Evolutionary conservation across 306 rosid genomes (phyloP).

Genomic region (Trifolium pratense): DNA sequence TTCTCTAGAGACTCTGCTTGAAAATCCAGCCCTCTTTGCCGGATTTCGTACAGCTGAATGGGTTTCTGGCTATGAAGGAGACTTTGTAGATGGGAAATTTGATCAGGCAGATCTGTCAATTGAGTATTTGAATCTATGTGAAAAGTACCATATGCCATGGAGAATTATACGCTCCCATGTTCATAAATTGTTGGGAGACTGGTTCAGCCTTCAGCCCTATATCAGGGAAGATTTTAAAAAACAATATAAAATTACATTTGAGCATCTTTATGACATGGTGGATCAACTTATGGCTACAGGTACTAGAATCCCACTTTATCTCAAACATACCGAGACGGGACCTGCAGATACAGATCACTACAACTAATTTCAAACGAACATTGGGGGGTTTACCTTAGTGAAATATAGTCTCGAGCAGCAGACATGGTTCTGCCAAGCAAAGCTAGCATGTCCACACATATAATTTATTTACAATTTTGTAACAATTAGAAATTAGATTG

Average conservation of each 20-base stretch:
- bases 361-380: slow-evolving; percentile 29
- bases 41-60: slow-evolving; percentile 82
- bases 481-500: slow-evolving; percentile 29
- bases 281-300: slow-evolving; percentile 75
- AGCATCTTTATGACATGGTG: slow-evolving; percentile 76
- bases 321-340: slow-evolving; percentile 40
- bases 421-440: slow-evolving; percentile 10
- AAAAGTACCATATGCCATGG: slow-evolving; percentile 85
- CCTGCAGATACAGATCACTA: slow-evolving; percentile 23
- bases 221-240: slow-evolving; percentile 84
- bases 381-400: slow-evolving; percentile 31
- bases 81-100: slow-evolving; percentile 53
- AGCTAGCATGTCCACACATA: slow-evolving; percentile 21
- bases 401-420: not conserved
- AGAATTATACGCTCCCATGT: slow-evolving; percentile 92
- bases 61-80: slow-evolving; percentile 50
- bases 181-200: slow-evolving; percentile 88
- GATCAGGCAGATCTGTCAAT: slow-evolving; percentile 82
- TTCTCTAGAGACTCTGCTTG: slow-evolving; percentile 79
- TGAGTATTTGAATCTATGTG: slow-evolving; percentile 89
- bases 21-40: slow-evolving; percentile 92
- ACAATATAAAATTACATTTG: slow-evolving; percentile 78
- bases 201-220: slow-evolving; percentile 93
- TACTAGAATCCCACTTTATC: slow-evolving; percentile 76
- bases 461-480: slow-evolving; percentile 43